phyloP scores from a whole-genome alignment of 768 basidiomycete genomes.

The Trametes villosa region DNA sequence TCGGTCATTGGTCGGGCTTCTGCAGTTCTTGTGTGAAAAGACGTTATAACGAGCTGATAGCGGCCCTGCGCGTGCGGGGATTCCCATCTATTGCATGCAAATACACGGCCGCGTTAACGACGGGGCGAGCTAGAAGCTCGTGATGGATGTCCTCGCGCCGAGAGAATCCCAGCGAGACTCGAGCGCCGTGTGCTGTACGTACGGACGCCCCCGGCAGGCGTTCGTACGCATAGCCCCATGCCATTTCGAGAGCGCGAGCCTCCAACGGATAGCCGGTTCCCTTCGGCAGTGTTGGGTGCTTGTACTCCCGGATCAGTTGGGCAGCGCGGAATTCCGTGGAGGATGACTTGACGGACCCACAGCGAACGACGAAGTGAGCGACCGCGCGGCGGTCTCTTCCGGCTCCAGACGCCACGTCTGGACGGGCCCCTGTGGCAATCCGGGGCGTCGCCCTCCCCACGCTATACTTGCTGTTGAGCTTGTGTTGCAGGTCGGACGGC shows the following conservation, averaged over 20 bases:
- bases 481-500: not conserved
- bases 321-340: not conserved
- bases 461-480: not conserved
- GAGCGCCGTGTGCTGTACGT: slow-evolving; percentile 20
- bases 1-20: slow-evolving; percentile 23
- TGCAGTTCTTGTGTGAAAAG: slow-evolving; percentile 15
- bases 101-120: slow-evolving; percentile 20
- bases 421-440: not conserved
- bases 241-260: not conserved
- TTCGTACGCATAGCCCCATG: slow-evolving; percentile 11
- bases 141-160: slow-evolving; percentile 26
- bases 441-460: not conserved
- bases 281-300: not conserved
- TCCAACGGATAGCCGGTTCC: slow-evolving; percentile 1
- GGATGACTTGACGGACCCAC: slow-evolving; percentile 8
- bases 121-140: slow-evolving; percentile 24
- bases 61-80: slow-evolving; percentile 6
- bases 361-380: slow-evolving; percentile 3
- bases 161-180: slow-evolving; percentile 5
- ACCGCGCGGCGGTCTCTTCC: not conserved
- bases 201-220: slow-evolving; percentile 5
- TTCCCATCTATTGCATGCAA: slow-evolving; percentile 20
- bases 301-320: slow-evolving; percentile 3
- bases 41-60: slow-evolving; percentile 20
- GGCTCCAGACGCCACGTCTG: not conserved